Evolutionary conservation across 306 rosid species (phyloP).

Genomic region (Corylus avellana): DNA sequence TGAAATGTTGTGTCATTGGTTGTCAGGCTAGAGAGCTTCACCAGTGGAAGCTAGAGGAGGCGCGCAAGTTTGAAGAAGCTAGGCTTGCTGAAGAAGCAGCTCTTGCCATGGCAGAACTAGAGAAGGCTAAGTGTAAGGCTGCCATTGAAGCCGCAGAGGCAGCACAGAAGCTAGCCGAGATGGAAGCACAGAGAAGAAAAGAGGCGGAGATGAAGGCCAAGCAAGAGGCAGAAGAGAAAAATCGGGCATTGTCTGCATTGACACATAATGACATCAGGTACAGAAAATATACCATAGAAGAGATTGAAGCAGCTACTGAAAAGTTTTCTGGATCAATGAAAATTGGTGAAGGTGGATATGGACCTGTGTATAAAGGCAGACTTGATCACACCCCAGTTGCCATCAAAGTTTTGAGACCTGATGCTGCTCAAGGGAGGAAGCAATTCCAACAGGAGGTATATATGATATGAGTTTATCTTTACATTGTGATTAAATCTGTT

Average conservation of each 20-base stretch:
- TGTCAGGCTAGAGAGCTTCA: constrained; percentile 76
- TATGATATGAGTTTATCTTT: constrained; percentile 16
- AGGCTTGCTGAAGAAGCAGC: constrained; percentile 84
- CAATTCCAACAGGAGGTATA: constrained; percentile 95
- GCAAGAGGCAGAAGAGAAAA: constrained; percentile 78
- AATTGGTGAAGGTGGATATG: constrained; percentile 98
- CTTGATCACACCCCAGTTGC: constrained; percentile 95
- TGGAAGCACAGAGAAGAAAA: constrained; percentile 70
- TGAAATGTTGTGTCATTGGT: not conserved
- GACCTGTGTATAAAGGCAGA: constrained; percentile 83
- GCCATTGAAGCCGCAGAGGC: constrained; percentile 84
- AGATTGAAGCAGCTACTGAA: constrained; percentile 75
- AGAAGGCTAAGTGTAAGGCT: constrained; percentile 84
- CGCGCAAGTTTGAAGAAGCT: constrained; percentile 57
- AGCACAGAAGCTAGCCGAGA: constrained; percentile 75
- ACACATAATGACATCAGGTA: constrained; percentile 59
- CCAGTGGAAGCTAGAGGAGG: constrained; percentile 78
- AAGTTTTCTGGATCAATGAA: constrained; percentile 50
- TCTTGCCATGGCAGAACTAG: constrained; percentile 78
- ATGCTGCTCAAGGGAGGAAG: constrained; percentile 86
- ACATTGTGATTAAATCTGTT: not conserved
- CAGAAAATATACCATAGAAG: constrained; percentile 75
- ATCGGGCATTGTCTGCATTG: constrained; percentile 51
- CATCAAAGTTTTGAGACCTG: constrained; percentile 83
- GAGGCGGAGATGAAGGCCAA: constrained; percentile 72